A percentile compares a stretch with the other conserved stretches of the same genome.
Evolutionary conservation across 495 filamentous ascomycete genomes (phyloP).

Genomic region (Chlorociboria aeruginascens): DNA sequence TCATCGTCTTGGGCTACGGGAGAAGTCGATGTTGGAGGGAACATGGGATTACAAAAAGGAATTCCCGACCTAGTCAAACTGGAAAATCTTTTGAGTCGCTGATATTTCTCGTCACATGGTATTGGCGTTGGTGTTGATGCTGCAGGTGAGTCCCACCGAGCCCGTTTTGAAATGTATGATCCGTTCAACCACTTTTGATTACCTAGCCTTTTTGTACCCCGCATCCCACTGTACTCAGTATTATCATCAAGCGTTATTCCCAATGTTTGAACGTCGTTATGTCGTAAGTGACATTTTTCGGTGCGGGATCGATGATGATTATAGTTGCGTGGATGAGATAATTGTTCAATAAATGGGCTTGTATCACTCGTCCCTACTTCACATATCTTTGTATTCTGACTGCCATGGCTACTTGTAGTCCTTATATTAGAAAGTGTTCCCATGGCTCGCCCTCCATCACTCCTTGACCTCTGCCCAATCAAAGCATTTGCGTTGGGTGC

Average conservation of each 20-base stretch:
- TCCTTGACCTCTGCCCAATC: too few relatives aligned
- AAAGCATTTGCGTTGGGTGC: constrained; percentile 3
- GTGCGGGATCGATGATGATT: too few relatives aligned
- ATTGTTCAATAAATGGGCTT: not conserved
- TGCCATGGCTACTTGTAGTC: too few relatives aligned
- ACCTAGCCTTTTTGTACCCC: constrained; percentile 5
- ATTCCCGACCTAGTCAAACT: not conserved
- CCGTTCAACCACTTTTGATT: constrained; percentile 17
- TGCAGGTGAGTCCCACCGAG: constrained; percentile 11
- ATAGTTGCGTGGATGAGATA: not conserved
- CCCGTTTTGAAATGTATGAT: constrained; percentile 14
- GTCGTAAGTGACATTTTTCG: not conserved
- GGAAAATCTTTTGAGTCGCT: not conserved
- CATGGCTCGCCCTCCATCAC: too few relatives aligned
- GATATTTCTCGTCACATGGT: not conserved
- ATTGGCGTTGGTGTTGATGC: constrained; percentile 13
- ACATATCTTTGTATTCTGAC: too few relatives aligned
- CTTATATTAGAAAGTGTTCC: not conserved
- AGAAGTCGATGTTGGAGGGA: not conserved
- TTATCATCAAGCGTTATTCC: not conserved
- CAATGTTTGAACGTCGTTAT: not conserved
- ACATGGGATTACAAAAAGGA: not conserved
- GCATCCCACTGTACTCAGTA: not conserved
- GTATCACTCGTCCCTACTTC: not conserved
- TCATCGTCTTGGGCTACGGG: not conserved